Percentiles rank a stretch among this genome's conserved stretches.
These are phyloP conservation scores for Vigna mungo DNA, from an alignment of 306 rosid genomes.

Conservation along the genomic window DNA sequence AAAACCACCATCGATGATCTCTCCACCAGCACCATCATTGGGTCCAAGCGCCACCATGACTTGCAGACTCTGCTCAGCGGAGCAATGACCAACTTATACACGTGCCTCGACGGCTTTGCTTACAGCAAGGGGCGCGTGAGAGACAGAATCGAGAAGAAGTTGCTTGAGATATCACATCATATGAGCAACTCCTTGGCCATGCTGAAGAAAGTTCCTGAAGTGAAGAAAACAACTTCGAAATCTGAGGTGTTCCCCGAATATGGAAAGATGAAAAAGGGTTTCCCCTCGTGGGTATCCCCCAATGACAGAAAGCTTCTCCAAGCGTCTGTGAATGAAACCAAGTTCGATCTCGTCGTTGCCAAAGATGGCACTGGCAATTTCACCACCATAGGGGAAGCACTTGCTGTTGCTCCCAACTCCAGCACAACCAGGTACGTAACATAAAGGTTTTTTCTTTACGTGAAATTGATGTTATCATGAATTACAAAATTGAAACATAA, in stretches of 20 bases:
- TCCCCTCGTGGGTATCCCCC: constrained; percentile 68
- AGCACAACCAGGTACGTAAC: constrained; percentile 63
- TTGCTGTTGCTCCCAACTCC: constrained; percentile 74
- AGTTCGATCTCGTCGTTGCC: constrained; percentile 67
- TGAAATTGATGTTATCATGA: too few species aligned
- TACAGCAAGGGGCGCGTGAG: constrained; percentile 49
- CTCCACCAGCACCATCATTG: constrained; percentile 27
- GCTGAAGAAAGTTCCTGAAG: constrained; percentile 65
- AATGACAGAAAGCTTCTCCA: constrained; percentile 63
- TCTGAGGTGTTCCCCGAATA: constrained; percentile 58
- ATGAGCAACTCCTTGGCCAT: constrained; percentile 76
- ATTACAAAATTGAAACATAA: too few species aligned
- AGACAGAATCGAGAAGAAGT: constrained; percentile 36
- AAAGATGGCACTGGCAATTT: constrained; percentile 88
- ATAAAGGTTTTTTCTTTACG: neutral
- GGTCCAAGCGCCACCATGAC: constrained; percentile 48
- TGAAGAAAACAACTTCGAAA: constrained; percentile 1
- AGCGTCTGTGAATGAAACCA: constrained; percentile 49
- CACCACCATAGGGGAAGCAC: constrained; percentile 71
- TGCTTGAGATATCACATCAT: constrained; percentile 57
- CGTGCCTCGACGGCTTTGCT: constrained; percentile 81
- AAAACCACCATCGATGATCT: constrained; percentile 54
- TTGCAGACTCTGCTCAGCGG: constrained; percentile 70
- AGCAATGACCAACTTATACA: constrained; percentile 83
- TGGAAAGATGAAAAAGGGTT: constrained; percentile 59